A percentile compares a stretch with the other conserved stretches of the same genome.
Evolutionary conservation across 1,139 yeast genomes (phyloP).

Genomic region (Candida sanyaensis): DNA sequence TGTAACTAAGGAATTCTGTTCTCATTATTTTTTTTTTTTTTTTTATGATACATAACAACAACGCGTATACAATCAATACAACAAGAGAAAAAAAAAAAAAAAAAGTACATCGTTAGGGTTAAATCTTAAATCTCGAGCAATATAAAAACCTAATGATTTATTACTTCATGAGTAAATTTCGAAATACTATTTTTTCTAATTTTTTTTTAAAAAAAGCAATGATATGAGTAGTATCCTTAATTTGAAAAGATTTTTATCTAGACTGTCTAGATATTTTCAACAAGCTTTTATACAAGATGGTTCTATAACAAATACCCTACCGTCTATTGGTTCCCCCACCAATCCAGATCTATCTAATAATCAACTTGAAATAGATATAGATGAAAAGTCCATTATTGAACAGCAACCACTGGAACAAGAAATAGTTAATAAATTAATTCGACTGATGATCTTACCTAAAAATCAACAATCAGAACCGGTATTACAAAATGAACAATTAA

Average conservation of each 20-base stretch:
- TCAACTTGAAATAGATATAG: background rate
- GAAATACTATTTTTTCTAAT: no score
- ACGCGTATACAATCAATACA: background rate
- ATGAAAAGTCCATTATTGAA: background rate
- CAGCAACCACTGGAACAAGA: background rate
- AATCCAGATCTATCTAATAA: background rate
- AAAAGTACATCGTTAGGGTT: no score
- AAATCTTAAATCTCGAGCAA: no score
- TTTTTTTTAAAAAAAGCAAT: background rate
- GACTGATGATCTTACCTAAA: background rate
- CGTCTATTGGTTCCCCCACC: background rate
- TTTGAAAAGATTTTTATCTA: background rate
- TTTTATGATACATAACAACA: background rate
- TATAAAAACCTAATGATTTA: no score
- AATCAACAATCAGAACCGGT: background rate
- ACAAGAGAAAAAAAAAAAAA: background rate
- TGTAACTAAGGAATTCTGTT: no score
- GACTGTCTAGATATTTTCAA: background rate
- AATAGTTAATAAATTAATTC: background rate
- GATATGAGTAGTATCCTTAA: background rate
- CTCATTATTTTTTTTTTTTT: no score
- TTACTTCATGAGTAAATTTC: no score
- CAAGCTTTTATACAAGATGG: background rate
- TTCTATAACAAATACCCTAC: background rate
- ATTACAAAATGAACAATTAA: background rate